phyloP scores from a whole-genome alignment of 1,139 yeast species.

The Groenewaldozyma auringiensis region DNA sequence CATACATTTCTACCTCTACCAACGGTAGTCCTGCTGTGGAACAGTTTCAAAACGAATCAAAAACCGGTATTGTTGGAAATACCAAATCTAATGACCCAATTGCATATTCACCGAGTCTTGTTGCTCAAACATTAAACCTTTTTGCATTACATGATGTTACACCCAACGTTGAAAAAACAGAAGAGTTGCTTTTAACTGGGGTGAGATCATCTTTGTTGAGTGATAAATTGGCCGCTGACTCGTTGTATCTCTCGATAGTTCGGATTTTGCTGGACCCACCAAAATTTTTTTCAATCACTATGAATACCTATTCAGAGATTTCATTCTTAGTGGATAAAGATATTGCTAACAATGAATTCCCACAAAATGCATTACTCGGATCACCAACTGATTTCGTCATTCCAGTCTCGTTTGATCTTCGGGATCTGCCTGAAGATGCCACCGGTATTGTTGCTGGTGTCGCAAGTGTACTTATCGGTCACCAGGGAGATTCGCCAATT shows the following conservation, averaged over 20 bases:
- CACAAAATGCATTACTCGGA: slow-evolving; percentile 41
- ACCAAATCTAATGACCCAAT: neutral
- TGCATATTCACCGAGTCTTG: slow-evolving; percentile 7
- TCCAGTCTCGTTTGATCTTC: slow-evolving; percentile 52
- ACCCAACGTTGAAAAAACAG: slow-evolving; percentile 39
- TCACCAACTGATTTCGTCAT: slow-evolving; percentile 48
- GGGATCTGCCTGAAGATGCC: slow-evolving; percentile 50
- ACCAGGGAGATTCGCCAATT: slow-evolving; percentile 7
- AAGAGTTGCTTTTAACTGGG: slow-evolving; percentile 51
- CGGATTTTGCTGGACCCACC: slow-evolving; percentile 33
- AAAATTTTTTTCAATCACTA: slow-evolving; percentile 50
- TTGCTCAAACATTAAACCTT: slow-evolving; percentile 34
- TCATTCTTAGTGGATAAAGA: slow-evolving; percentile 42
- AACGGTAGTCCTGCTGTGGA: neutral
- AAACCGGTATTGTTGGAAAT: neutral
- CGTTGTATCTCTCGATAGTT: slow-evolving; percentile 22
- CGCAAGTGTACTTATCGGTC: slow-evolving; percentile 43
- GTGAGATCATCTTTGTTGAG: slow-evolving; percentile 39
- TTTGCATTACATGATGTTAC: slow-evolving; percentile 38
- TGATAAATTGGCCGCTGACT: slow-evolving; percentile 17
- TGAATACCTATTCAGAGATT: slow-evolving; percentile 46
- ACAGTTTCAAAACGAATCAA: neutral
- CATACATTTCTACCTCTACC: slow-evolving; percentile 18
- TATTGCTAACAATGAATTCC: slow-evolving; percentile 27
- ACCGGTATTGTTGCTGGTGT: slow-evolving; percentile 66